Conservation (phyloP, 768 basidiomycete species). For the Russula vinacea region DNA sequence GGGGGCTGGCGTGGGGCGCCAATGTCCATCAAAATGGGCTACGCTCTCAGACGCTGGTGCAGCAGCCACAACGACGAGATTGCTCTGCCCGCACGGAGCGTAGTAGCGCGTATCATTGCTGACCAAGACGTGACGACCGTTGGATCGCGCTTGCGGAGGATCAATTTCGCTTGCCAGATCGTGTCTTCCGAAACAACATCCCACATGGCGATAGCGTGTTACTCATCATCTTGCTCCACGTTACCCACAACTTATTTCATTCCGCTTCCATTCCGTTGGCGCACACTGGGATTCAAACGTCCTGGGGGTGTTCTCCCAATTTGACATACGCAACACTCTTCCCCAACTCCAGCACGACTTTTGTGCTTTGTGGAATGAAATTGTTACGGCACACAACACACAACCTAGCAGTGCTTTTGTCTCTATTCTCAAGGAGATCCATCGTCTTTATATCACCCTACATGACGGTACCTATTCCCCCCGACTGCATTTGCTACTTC, state of each 20-base stretch:
- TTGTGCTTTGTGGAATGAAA: slow-evolving; percentile 16
- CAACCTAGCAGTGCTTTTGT: neutral
- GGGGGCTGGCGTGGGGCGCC: neutral
- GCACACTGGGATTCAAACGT: neutral
- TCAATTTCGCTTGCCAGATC: neutral
- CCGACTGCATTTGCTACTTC: neutral
- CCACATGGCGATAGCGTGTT: neutral
- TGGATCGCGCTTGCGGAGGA: neutral
- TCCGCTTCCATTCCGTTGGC: neutral
- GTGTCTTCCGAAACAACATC: neutral
- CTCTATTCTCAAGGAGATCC: neutral
- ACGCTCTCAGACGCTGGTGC: neutral
- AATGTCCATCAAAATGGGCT: neutral
- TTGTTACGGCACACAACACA: neutral
- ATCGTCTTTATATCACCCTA: neutral
- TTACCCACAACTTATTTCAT: neutral
- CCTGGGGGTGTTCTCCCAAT: neutral
- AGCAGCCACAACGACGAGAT: neutral
- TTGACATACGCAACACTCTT: neutral
- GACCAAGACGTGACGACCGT: neutral
- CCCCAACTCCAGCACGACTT: slow-evolving; percentile 13
- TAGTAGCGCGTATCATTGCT: neutral
- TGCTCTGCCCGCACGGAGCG: neutral
- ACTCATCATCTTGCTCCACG: slow-evolving; percentile 3
- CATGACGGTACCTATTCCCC: slow-evolving; percentile 1